phyloP scores from a whole-genome alignment of 2,329 filamentous ascomycete species.

The Trichoderma sp. region DNA sequence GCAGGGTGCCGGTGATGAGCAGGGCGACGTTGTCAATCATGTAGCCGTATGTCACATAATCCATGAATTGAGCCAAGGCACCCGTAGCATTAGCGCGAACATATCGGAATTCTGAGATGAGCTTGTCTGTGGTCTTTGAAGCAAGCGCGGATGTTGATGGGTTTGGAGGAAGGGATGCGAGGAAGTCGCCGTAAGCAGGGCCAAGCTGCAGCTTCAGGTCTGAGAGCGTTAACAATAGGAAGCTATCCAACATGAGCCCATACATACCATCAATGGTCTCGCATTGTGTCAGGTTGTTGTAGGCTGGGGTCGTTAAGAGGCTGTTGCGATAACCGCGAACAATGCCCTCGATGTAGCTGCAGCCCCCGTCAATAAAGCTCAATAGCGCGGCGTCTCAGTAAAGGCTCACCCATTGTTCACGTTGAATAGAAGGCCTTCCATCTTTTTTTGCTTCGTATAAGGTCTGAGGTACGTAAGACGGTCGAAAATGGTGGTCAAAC shows the following conservation, averaged over 20 bases:
- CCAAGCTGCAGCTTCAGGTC: conserved; percentile 98
- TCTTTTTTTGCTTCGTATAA: conserved; percentile 43
- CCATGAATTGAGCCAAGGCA: conserved; percentile 91
- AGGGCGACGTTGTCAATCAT: conserved; percentile 99
- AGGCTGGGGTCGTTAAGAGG: conserved; percentile 86
- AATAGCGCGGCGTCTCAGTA: neutral
- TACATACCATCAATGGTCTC: conserved; percentile 89
- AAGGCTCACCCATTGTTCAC: conserved; percentile 80
- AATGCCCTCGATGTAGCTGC: conserved; percentile 94
- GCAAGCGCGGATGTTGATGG: conserved; percentile 95
- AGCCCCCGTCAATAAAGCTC: conserved; percentile 22
- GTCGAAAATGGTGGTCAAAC: neutral
- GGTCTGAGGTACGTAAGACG: neutral
- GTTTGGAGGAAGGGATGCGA: conserved; percentile 90
- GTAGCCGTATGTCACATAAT: conserved; percentile 98
- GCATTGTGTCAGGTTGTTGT: conserved; percentile 95
- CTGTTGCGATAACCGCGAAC: conserved; percentile 95
- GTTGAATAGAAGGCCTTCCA: conserved; percentile 95
- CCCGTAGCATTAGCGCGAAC: conserved; percentile 92
- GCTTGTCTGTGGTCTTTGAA: conserved; percentile 94
- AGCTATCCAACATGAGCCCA: neutral
- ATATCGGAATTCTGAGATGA: conserved; percentile 96
- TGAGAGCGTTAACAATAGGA: conserved; percentile 44
- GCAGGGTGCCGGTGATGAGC: conserved; percentile 94
- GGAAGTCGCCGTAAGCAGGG: conserved; percentile 95